Evolutionary conservation across 2,329 filamentous ascomycete species (phyloP), one percentile per base, ranked within the genome.

Genomic region (Dactylellina haptotyla): DNA sequence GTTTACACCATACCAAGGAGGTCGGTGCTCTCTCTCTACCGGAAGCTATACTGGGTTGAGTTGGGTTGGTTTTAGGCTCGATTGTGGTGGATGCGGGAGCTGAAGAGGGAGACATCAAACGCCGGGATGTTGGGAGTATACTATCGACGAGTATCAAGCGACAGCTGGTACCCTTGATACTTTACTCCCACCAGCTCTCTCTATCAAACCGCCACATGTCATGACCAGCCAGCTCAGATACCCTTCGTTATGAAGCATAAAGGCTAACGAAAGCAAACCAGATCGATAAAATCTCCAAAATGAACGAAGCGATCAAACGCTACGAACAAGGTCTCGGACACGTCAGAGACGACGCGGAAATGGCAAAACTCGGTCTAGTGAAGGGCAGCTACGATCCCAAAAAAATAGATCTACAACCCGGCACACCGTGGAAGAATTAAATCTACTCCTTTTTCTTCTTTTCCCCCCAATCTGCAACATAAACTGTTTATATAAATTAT

Each of bases 1-100:
- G 96, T 83, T 84, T 99, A 80, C 95, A 99, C 82, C 95, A 99
- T 86, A 93, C 90, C 86, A 99, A 99, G 85, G 95, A 99, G 92
- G 95, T 98, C 80, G 69, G 87, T 82, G 3, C 12, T 25, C n/a
- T 50, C 37, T 41, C 12, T 12, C 20, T 16, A n/a, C 4, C 1
- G 10, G 14, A 9, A 12, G 18, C 8, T 1, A 34, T 3, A 23
- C 14, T 3, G 16, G 25, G 5, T 25, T 25, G 20, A 14, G 8
- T n/a, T 39, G 20, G 6, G 9, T 41, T 3, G 5, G 30, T 4
- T 18, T 23, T 4, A 20, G 41, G 2, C 12, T 23, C n/a, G n/a
- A 10, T 6, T 23, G 14, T 46, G 10, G 9, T 4, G 26, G 2
- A 32, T 32, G 46, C 6, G 6, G 2, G 43, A 25, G 39, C 3